phyloP scores from a whole-genome alignment of 2,329 filamentous ascomycete genomes.

The Clonostachys sp. region DNA sequence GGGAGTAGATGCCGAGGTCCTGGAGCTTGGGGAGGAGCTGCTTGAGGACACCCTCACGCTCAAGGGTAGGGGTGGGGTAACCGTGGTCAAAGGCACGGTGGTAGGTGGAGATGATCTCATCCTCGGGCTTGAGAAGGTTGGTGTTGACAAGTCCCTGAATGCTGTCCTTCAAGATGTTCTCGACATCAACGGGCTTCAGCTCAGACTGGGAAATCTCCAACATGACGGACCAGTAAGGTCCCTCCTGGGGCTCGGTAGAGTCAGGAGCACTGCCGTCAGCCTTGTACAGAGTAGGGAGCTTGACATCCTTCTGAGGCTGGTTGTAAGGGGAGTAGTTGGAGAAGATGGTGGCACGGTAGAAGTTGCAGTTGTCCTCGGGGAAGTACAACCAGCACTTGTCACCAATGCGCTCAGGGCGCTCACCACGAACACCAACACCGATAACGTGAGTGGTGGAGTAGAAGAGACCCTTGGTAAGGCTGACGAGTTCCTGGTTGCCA shows the following conservation, averaged over 20 bases:
- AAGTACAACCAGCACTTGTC: constrained; percentile 99
- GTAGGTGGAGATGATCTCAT: constrained; percentile 97
- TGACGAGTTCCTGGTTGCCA: constrained; percentile 78
- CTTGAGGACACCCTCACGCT: constrained; percentile 92
- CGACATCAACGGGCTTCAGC: constrained; percentile 88
- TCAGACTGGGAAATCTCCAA: constrained; percentile 93
- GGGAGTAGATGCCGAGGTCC: constrained; percentile 86
- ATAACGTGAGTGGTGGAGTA: constrained; percentile 98
- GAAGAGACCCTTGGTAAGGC: constrained; percentile 84
- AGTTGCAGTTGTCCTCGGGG: constrained; percentile 97
- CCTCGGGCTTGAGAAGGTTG: constrained; percentile 83
- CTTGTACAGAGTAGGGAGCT: constrained; percentile 81
- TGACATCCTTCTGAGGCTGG: constrained; percentile 77
- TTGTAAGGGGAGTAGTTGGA: constrained; percentile 99
- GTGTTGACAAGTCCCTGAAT: constrained; percentile 98
- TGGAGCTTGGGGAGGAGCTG: constrained; percentile 90
- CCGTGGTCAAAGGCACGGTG: constrained; percentile 97
- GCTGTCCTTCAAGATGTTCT: constrained; percentile 80
- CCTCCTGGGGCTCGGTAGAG: constrained; percentile 70
- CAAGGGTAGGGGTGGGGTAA: constrained; percentile 91
- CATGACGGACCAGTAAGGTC: constrained; percentile 99
- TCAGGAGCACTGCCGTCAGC: constrained; percentile 80
- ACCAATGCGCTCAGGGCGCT: constrained; percentile 89
- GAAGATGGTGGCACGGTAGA: constrained; percentile 99
- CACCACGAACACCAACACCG: constrained; percentile 89